Conservation (phyloP, 108 stramenopile genomes). For the Discostella stelligeroides region DNA sequence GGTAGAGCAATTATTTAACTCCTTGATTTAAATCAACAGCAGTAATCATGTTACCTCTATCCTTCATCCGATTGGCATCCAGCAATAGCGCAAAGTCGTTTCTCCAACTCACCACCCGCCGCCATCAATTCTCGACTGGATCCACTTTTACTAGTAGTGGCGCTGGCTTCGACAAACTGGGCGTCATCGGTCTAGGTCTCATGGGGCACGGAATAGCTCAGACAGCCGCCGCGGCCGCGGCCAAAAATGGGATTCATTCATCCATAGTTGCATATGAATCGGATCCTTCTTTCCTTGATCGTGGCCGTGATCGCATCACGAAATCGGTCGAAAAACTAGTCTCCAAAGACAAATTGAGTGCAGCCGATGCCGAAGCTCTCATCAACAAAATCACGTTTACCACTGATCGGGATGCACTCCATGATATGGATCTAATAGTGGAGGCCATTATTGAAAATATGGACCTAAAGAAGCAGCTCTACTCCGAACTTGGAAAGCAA, state of each 20-base stretch:
- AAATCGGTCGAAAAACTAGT: conserved; percentile 77
- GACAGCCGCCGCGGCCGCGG: conserved; percentile 62
- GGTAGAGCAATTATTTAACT: no score
- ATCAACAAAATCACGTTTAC: conserved; percentile 78
- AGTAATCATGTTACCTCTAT: conserved; percentile 1
- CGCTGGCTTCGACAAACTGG: conserved; percentile 80
- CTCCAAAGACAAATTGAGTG: conserved; percentile 75
- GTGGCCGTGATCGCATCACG: conserved; percentile 74
- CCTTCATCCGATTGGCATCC: conserved; percentile 1
- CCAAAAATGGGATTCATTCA: conserved; percentile 76
- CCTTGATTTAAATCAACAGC: not conserved
- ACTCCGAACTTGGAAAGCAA: conserved; percentile 71
- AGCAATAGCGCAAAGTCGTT: not conserved
- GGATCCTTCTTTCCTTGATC: conserved; percentile 73
- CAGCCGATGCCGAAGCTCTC: conserved; percentile 58
- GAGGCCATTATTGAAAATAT: conserved; percentile 97
- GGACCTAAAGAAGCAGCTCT: conserved; percentile 88
- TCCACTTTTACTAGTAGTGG: conserved; percentile 7
- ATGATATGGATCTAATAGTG: conserved; percentile 87
- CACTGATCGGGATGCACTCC: conserved; percentile 76
- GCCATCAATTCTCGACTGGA: conserved; percentile 1
- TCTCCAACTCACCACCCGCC: not conserved
- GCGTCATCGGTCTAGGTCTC: conserved; percentile 96
- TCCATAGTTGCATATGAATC: conserved; percentile 83
- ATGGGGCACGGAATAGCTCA: conserved; percentile 99